These are phyloP conservation scores for Panicum hallii DNA, from an alignment of 202 grass and related monocot genomes.

Conservation along the genomic window DNA sequence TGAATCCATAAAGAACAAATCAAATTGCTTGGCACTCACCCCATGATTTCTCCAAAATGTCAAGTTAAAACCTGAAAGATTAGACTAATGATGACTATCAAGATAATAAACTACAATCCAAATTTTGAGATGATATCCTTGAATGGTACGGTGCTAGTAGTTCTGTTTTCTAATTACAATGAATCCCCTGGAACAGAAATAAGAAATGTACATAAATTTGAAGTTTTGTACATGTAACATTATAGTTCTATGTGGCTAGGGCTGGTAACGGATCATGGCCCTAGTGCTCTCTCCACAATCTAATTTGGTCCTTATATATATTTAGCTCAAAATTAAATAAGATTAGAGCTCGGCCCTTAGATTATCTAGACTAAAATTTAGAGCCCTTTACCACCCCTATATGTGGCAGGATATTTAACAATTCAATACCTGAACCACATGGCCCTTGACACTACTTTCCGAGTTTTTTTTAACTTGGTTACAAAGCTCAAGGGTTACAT, in stretches of 20 bases:
- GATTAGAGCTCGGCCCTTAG: too few species aligned
- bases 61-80: too few species aligned
- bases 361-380: too few species aligned
- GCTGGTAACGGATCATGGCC: too few species aligned
- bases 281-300: too few species aligned
- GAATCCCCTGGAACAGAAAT: background rate
- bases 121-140: background rate
- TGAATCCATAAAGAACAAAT: too few species aligned
- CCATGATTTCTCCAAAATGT: too few species aligned
- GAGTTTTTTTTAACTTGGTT: background rate
- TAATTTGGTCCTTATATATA: too few species aligned
- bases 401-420: background rate
- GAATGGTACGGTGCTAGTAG: background rate
- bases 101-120: background rate
- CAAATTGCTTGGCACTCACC: too few species aligned
- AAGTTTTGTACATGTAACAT: background rate
- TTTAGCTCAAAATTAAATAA: too few species aligned
- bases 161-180: background rate
- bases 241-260: background rate
- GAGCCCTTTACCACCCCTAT: too few species aligned
- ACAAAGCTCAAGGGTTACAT: slow-evolving; percentile 8
- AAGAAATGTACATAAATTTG: background rate
- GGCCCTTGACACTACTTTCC: background rate
- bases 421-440: background rate
- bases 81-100: background rate